Percentiles rank a stretch among this genome's conserved stretches.
Conservation (phyloP, 2,329 filamentous ascomycete genomes). For the Scortechinia acanthostroma region DNA sequence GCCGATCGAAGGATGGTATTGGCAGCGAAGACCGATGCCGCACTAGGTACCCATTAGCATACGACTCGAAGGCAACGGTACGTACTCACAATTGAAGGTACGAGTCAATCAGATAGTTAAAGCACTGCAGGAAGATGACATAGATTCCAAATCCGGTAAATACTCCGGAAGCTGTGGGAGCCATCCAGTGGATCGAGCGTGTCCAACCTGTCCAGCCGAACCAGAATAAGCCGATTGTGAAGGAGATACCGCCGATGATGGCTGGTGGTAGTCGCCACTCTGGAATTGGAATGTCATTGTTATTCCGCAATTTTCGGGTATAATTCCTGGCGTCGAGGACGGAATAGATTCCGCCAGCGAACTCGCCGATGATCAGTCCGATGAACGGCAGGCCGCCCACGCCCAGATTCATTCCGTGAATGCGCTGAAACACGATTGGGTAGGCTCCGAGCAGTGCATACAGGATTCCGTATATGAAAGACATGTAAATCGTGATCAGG, state of each 20-base stretch:
- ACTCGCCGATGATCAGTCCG: constrained; percentile 11
- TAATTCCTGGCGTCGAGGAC: no score
- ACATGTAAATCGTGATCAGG: constrained; percentile 38
- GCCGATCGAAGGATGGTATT: constrained; percentile 49
- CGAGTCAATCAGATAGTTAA: constrained; percentile 49
- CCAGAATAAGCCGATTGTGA: constrained; percentile 35
- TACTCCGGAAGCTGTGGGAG: constrained; percentile 21
- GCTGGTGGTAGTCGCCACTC: constrained; percentile 25
- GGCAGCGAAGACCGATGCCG: constrained; percentile 49
- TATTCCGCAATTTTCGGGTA: constrained; percentile 31
- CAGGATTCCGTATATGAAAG: constrained; percentile 29
- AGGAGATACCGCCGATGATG: constrained; percentile 16
- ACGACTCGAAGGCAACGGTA: neutral
- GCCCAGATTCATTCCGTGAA: constrained; percentile 15
- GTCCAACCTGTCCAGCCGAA: constrained; percentile 35
- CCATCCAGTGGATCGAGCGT: constrained; percentile 20
- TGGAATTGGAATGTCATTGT: constrained; percentile 24
- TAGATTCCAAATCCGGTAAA: constrained; percentile 46
- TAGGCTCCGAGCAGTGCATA: constrained; percentile 9
- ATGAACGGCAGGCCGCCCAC: constrained; percentile 17
- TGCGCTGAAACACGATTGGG: constrained; percentile 12
- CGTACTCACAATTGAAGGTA: constrained; percentile 14
- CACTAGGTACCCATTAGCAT: constrained; percentile 5
- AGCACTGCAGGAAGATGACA: constrained; percentile 46
- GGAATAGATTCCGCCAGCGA: constrained; percentile 14